Conservation (phyloP, 305 asterid species). For the Plantago lanceolata region DNA sequence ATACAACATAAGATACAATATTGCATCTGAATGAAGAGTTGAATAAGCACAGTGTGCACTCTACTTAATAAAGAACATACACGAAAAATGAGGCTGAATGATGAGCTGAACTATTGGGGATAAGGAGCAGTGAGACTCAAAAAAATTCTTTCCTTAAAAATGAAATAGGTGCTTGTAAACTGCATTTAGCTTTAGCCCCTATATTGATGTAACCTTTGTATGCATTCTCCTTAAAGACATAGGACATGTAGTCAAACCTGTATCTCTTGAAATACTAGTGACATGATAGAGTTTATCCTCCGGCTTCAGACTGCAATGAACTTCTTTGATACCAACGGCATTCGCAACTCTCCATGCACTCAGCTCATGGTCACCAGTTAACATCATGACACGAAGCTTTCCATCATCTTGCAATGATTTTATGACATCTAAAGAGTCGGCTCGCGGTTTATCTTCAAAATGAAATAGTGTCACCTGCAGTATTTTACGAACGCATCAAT, state of each 20-base stretch:
- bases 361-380: constrained; percentile 93
- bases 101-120: no score
- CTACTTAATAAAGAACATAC: no score
- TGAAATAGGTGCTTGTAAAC: no score
- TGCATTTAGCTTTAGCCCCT: neutral
- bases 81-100: no score
- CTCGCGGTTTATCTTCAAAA: constrained; percentile 86
- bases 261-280: constrained; percentile 70
- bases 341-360: constrained; percentile 95
- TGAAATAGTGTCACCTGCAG: constrained; percentile 89
- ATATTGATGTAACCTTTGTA: neutral
- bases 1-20: neutral
- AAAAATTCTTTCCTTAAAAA: no score
- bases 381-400: constrained; percentile 78
- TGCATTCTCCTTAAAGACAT: neutral
- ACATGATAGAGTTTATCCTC: constrained; percentile 96
- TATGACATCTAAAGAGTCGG: constrained; percentile 62
- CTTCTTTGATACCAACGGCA: constrained; percentile 85
- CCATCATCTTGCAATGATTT: constrained; percentile 63
- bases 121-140: neutral
- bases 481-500: constrained; percentile 2
- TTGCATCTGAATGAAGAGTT: no score
- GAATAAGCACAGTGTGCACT: no score
- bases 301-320: constrained; percentile 81
- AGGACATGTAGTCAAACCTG: constrained; percentile 37